phyloP scores from a whole-genome alignment of 2,329 filamentous ascomycete species.

The Graphilbum sp. region DNA sequence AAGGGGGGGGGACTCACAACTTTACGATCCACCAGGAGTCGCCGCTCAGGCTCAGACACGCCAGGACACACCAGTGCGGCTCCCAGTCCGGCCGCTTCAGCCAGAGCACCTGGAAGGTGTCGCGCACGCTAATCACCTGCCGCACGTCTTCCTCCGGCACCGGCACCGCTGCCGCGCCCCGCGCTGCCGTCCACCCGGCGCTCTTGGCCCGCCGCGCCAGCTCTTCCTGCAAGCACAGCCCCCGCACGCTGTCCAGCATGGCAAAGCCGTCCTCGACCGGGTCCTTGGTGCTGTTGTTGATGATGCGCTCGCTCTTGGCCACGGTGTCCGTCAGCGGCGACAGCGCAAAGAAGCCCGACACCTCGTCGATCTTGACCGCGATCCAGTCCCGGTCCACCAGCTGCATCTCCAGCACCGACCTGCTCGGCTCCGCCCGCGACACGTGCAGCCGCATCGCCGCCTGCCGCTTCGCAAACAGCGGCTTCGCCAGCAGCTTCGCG shows the following conservation, averaged over 20 bases:
- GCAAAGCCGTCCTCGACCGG: constrained; percentile 39
- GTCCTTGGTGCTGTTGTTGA: constrained; percentile 37
- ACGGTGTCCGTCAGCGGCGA: constrained; percentile 44
- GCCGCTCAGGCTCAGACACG: constrained; percentile 53
- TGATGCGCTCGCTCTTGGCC: constrained; percentile 41
- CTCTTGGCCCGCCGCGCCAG: constrained; percentile 43
- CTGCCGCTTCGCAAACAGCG: constrained; percentile 43
- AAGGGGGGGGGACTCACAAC: no score
- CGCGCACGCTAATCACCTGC: constrained; percentile 41
- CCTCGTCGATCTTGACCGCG: constrained; percentile 54
- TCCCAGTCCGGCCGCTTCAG: constrained; percentile 60
- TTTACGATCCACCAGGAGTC: constrained; percentile 68
- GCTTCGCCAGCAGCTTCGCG: constrained; percentile 38
- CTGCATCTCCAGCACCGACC: constrained; percentile 53
- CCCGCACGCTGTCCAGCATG: constrained; percentile 45
- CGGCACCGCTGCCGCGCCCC: constrained; percentile 24
- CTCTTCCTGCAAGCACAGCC: constrained; percentile 42
- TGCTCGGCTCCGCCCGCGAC: constrained; percentile 44
- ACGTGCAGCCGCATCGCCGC: constrained; percentile 41
- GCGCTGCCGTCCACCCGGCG: constrained; percentile 44
- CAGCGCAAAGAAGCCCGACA: constrained; percentile 61
- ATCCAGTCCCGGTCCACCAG: constrained; percentile 46
- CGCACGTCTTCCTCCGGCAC: constrained; percentile 35
- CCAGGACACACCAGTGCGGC: constrained; percentile 53
- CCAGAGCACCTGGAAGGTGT: constrained; percentile 48